A percentile compares a stretch with the other conserved stretches of the same genome.
These are phyloP conservation scores for Bipolaris gigantea DNA, from an alignment of 2,329 filamentous ascomycete genomes.

Conservation along the genomic window DNA sequence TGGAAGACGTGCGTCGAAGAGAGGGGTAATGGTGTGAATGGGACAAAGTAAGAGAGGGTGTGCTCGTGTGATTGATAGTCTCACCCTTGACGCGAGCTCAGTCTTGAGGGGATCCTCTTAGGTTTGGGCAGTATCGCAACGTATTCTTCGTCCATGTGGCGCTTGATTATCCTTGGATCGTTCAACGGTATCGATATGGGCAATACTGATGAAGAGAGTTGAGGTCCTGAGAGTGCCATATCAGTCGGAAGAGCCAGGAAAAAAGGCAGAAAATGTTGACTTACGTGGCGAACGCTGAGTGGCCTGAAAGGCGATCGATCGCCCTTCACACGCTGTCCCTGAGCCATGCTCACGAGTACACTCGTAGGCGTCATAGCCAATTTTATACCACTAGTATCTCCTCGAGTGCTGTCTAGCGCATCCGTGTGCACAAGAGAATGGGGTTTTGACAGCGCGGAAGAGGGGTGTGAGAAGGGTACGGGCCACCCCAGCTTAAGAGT, in stretches of 20 bases:
- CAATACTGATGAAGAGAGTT: slow-evolving; percentile 10
- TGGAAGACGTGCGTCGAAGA: not conserved
- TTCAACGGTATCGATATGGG: slow-evolving; percentile 6
- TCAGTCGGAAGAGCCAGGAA: slow-evolving; percentile 26
- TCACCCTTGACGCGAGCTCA: not conserved
- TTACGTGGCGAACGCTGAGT: slow-evolving; percentile 50
- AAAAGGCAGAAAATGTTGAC: slow-evolving; percentile 25
- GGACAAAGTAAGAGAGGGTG: not conserved
- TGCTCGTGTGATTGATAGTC: not conserved
- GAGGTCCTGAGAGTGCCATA: slow-evolving; percentile 17
- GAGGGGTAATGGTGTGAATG: not conserved
- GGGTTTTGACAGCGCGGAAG: slow-evolving; percentile 6
- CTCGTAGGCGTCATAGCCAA: slow-evolving; percentile 18
- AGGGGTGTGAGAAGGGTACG: slow-evolving; percentile 21
- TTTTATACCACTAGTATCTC: slow-evolving; percentile 6
- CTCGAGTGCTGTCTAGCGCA: slow-evolving; percentile 5
- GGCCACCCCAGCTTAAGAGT: slow-evolving; percentile 32
- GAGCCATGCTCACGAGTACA: not conserved
- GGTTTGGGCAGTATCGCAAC: slow-evolving; percentile 23
- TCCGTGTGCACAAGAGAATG: not conserved
- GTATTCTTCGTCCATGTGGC: slow-evolving; percentile 23
- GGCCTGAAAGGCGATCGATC: slow-evolving; percentile 45
- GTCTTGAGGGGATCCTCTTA: slow-evolving; percentile 20
- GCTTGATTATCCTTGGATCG: slow-evolving; percentile 11
- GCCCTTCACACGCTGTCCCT: slow-evolving; percentile 19